Conservation (phyloP, 169 alveolate genomes). For the Plasmodium adleri region DNA sequence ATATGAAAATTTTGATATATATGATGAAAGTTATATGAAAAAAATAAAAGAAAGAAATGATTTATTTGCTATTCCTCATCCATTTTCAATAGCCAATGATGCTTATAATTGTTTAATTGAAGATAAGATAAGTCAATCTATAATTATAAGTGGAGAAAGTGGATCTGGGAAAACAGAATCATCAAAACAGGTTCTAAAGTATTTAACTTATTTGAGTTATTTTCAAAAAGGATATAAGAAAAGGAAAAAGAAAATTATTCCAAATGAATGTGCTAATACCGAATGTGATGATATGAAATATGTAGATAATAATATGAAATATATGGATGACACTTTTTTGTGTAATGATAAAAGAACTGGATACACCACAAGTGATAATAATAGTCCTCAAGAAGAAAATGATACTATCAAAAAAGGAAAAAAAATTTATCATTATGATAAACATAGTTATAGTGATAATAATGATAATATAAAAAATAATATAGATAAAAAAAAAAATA, state of each 20-base stretch:
- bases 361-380: not conserved
- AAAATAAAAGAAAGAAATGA: constrained; percentile 84
- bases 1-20: constrained; percentile 84
- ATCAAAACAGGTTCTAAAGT: constrained; percentile 92
- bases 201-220: constrained; percentile 81
- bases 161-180: constrained; percentile 99
- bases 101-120: constrained; percentile 86
- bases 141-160: constrained; percentile 99
- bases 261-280: not conserved
- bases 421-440: constrained; percentile 2
- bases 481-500: constrained; percentile 14
- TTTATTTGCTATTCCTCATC: constrained; percentile 87
- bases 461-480: not conserved
- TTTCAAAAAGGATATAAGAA: constrained; percentile 28
- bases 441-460: not conserved
- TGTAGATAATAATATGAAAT: not conserved
- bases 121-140: constrained; percentile 91
- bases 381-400: constrained; percentile 3
- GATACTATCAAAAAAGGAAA: not conserved
- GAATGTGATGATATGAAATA: not conserved
- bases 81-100: constrained; percentile 91
- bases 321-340: no score
- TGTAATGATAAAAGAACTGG: no score
- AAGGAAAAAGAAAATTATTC: not conserved
- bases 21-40: constrained; percentile 83